Conservation (phyloP, 257 asterid species). For the Apocynum venetum region DNA sequence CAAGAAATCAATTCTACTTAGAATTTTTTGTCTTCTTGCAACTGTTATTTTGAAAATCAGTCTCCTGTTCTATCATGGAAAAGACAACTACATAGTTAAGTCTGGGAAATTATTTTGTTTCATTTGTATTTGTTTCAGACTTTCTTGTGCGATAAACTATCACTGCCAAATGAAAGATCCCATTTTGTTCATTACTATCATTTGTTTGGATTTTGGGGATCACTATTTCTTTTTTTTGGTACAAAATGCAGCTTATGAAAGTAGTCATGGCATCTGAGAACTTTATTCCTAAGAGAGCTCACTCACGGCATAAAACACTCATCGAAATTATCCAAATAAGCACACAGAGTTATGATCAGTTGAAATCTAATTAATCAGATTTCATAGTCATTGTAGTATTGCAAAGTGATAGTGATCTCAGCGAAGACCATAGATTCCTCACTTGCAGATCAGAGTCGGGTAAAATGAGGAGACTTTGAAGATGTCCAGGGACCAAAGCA, state of each 20-base stretch:
- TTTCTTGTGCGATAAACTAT: not conserved
- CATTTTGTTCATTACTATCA: not conserved
- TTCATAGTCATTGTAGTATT: not conserved
- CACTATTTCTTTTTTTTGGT: not conserved
- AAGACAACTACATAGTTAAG: not conserved
- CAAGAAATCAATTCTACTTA: not conserved
- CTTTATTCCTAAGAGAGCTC: not conserved
- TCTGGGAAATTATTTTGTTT: not conserved
- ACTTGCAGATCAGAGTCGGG: not conserved
- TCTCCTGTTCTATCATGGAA: too few species aligned
- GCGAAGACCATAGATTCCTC: not conserved
- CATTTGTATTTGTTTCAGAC: not conserved
- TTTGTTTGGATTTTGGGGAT: not conserved
- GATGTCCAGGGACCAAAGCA: not conserved
- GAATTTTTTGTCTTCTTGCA: not conserved
- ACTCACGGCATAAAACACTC: not conserved
- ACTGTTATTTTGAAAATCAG: too few species aligned
- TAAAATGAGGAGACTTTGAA: not conserved
- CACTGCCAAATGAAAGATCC: not conserved
- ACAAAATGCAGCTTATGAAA: not conserved
- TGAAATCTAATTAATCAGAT: not conserved
- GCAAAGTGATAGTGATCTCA: not conserved
- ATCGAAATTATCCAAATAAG: not conserved
- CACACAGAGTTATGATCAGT: not conserved
- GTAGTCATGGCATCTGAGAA: not conserved